phyloP scores from a whole-genome alignment of 1,139 yeast species.

The Kluyveromyces sp. region DNA sequence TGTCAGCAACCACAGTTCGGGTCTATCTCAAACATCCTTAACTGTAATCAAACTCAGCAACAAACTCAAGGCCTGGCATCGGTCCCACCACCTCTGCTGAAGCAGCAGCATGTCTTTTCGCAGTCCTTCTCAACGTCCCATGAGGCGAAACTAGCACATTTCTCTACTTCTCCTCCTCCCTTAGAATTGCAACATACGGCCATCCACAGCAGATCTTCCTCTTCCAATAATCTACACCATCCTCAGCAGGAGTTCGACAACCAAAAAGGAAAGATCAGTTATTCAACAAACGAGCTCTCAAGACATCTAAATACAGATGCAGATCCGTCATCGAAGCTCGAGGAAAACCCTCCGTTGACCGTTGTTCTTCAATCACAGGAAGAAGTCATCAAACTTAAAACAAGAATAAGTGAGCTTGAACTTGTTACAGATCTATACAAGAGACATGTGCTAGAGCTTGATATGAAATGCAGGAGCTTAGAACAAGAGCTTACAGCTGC shows the following conservation, averaged over 20 bases:
- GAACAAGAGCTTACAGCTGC: conserved; percentile 14
- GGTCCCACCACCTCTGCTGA: background rate
- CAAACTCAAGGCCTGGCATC: background rate
- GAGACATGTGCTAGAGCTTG: conserved; percentile 75
- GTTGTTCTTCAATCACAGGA: conserved; percentile 29
- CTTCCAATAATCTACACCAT: background rate
- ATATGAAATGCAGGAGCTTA: conserved; percentile 30
- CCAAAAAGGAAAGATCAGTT: background rate
- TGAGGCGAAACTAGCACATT: conserved; percentile 5
- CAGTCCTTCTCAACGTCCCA: background rate
- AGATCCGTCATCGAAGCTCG: background rate
- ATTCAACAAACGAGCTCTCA: background rate
- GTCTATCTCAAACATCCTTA: background rate
- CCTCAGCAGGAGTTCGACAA: background rate
- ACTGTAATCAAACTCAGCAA: background rate
- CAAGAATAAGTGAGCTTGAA: conserved; percentile 83
- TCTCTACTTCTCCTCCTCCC: conserved; percentile 12
- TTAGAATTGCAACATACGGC: conserved; percentile 9
- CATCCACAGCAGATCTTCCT: conserved; percentile 1
- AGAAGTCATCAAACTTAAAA: conserved; percentile 51
- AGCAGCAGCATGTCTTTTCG: background rate
- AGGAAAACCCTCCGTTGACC: conserved; percentile 8
- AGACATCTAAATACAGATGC: background rate
- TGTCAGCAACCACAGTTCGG: background rate
- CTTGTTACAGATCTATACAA: conserved; percentile 81